Evolutionary conservation across 1,139 yeast species (phyloP).

Genomic region (Saccharomyces hybrid): DNA sequence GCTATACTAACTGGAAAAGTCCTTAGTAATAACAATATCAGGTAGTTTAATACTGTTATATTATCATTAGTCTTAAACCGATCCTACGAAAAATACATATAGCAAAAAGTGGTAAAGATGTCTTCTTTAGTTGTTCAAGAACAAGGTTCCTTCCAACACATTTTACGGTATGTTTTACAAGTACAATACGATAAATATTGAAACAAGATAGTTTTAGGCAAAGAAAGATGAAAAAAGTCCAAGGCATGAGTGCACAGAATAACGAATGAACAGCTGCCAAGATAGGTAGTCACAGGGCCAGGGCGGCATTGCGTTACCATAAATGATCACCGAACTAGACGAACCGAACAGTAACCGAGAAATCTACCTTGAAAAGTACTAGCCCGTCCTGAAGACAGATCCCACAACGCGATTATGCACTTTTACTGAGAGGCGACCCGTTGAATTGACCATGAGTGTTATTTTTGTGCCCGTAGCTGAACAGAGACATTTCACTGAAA

Average conservation of each 20-base stretch:
- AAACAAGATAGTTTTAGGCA: not conserved
- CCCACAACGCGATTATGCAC: too few species aligned
- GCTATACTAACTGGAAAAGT: not conserved
- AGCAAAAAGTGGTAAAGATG: slow-evolving; percentile 15
- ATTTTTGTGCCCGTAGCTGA: not conserved
- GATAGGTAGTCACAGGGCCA: not conserved
- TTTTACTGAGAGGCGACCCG: not conserved
- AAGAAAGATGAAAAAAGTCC: not conserved
- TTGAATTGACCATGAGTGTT: not conserved
- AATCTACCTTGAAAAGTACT: not conserved
- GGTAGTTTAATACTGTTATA: not conserved
- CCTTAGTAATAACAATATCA: slow-evolving; percentile 1
- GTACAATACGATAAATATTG: not conserved
- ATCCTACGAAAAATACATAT: slow-evolving; percentile 6
- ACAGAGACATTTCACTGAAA: not conserved
- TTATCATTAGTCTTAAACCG: not conserved
- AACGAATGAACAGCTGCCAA: not conserved
- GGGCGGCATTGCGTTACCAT: not conserved
- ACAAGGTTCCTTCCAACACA: slow-evolving; percentile 99
- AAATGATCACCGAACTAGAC: not conserved
- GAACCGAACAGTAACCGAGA: not conserved
- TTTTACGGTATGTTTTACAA: slow-evolving; percentile 79
- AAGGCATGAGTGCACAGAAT: not conserved
- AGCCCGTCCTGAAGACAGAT: not conserved
- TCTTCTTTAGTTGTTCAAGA: slow-evolving; percentile 92